Conservation (phyloP, 345 rosid genomes). For the Citrus cavaleriei region DNA sequence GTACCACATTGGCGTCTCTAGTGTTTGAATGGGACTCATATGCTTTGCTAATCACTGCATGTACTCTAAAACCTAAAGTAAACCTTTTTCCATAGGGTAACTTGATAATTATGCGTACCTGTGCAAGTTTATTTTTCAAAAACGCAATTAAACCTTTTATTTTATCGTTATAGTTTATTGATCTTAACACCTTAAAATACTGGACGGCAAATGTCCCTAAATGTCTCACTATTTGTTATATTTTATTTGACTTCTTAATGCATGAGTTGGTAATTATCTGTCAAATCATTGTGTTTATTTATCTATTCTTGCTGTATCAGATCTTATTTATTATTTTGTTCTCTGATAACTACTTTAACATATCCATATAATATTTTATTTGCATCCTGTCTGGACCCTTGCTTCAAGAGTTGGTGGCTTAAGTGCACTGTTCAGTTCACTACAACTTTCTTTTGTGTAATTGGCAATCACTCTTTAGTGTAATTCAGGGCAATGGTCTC, state of each 20-base stretch:
- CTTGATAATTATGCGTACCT: neutral
- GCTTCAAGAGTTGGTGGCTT: neutral
- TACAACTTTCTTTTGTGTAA: neutral
- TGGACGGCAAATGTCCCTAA: neutral
- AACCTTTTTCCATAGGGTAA: neutral
- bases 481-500: neutral
- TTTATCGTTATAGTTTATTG: neutral
- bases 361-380: neutral
- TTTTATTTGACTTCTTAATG: neutral
- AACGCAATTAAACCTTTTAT: neutral
- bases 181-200: neutral
- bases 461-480: neutral
- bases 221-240: neutral
- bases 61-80: neutral
- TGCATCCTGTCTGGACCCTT: neutral
- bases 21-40: neutral
- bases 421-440: neutral
- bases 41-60: neutral
- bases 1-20: neutral
- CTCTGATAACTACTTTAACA: neutral
- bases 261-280: neutral
- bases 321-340: neutral
- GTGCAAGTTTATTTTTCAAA: neutral
- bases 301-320: neutral
- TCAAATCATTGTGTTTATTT: neutral